phyloP scores from a whole-genome alignment of 495 filamentous ascomycete species.

The Neurospora sp. region DNA sequence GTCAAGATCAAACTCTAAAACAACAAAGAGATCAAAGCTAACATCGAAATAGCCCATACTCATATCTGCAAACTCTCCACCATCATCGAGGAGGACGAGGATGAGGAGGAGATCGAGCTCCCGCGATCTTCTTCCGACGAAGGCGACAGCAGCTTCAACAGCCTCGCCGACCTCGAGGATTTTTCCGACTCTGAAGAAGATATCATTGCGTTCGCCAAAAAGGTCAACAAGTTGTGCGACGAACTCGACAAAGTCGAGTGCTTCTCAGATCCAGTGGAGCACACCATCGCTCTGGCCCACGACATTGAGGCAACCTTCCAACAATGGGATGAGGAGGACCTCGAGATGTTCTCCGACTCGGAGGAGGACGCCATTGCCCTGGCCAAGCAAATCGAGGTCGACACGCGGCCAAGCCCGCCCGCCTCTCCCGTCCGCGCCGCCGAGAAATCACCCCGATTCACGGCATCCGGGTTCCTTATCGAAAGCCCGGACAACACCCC shows the following conservation, averaged over 20 bases:
- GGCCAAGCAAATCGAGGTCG: neutral
- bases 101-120: neutral
- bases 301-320: neutral
- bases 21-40: neutral
- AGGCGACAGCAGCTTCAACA: neutral
- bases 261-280: rapidly evolving
- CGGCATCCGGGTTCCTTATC: neutral
- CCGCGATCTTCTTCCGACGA: neutral
- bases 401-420: neutral
- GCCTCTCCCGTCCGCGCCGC: neutral
- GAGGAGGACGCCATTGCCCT: neutral
- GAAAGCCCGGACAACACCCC: neutral
- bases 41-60: neutral
- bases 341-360: rapidly evolving
- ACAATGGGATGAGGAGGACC: neutral
- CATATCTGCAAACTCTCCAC: neutral
- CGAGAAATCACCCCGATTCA: neutral
- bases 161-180: neutral
- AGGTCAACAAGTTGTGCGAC: neutral
- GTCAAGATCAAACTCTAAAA: neutral
- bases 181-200: rapidly evolving
- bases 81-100: neutral
- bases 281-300: neutral
- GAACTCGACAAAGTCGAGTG: neutral
- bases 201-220: neutral